Percentiles rank a stretch among this genome's conserved stretches.
These are phyloP conservation scores for Aegilops sharonensis DNA, from an alignment of 176 grass and related monocot species.

Conservation along the genomic window DNA sequence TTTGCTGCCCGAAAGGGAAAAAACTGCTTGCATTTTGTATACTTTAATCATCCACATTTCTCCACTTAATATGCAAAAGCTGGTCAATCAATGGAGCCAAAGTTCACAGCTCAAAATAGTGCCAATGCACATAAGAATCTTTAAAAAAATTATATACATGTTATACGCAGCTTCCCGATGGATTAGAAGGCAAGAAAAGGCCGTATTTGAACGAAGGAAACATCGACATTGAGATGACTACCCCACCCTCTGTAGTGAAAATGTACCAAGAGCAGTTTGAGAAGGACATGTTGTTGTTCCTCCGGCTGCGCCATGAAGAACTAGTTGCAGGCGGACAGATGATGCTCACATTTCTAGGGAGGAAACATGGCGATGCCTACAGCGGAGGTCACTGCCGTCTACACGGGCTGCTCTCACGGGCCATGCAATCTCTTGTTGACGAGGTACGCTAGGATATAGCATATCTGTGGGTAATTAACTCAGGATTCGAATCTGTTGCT, in stretches of 20 bases:
- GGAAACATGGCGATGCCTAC: background rate
- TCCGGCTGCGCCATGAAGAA: conserved; percentile 24
- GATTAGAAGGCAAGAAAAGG: background rate
- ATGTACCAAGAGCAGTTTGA: conserved; percentile 24
- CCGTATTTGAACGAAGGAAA: conserved; percentile 6
- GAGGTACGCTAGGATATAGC: background rate
- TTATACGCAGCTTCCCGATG: background rate
- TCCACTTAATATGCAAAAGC: too few species aligned
- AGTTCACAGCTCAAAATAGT: too few species aligned
- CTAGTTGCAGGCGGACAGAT: conserved; percentile 14
- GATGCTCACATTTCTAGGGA: conserved; percentile 35
- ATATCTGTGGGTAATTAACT: background rate
- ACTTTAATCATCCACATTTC: too few species aligned
- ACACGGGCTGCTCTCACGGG: background rate
- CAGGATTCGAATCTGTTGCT: background rate
- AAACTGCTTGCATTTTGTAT: too few species aligned
- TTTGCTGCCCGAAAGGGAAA: too few species aligned
- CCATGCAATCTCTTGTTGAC: background rate
- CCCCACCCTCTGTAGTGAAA: conserved; percentile 9
- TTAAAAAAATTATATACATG: too few species aligned
- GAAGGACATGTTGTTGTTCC: conserved; percentile 24
- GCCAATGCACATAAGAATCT: background rate
- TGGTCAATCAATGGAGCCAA: too few species aligned
- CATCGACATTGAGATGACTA: conserved; percentile 25
- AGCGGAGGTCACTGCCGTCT: background rate